A percentile compares a stretch with the other conserved stretches of the same genome.
phyloP scores from a whole-genome alignment of 352 stramenopile genomes.

The Halophytophthora polymorphica region DNA sequence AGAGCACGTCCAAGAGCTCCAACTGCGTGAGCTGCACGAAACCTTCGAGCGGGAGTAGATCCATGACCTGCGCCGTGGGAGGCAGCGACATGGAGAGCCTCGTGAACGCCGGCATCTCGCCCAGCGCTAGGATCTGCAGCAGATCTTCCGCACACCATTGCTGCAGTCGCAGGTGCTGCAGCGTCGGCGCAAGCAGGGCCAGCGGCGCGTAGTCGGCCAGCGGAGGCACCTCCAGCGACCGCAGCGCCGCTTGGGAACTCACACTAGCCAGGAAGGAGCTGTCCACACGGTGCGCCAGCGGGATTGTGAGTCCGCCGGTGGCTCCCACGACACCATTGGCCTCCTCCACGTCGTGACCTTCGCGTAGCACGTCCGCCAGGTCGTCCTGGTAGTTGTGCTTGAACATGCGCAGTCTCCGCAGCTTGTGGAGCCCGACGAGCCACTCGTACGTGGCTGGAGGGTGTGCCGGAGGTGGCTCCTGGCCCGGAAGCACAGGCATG shows the following conservation, averaged over 20 bases:
- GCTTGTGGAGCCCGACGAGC: conserved; percentile 24
- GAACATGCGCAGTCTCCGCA: conserved; percentile 39
- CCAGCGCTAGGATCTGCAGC: conserved; percentile 24
- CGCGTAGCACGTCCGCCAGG: conserved; percentile 24
- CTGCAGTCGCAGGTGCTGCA: conserved; percentile 37
- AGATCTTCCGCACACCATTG: conserved; percentile 43
- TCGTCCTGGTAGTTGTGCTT: conserved; percentile 38
- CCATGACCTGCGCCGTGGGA: conserved; percentile 32
- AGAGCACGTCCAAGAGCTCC: conserved; percentile 49
- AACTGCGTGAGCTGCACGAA: conserved; percentile 41
- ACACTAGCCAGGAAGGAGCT: conserved; percentile 29
- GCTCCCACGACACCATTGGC: conserved; percentile 7
- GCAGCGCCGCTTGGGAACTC: conserved; percentile 22
- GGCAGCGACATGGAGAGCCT: conserved; percentile 38
- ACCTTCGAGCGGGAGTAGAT: conserved; percentile 35
- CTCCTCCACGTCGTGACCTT: conserved; percentile 29
- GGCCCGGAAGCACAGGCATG: not conserved
- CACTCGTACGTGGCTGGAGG: conserved; percentile 21
- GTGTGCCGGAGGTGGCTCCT: conserved; percentile 1
- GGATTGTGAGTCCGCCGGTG: conserved; percentile 26
- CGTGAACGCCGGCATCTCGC: conserved; percentile 24
- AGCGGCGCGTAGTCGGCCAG: conserved; percentile 34
- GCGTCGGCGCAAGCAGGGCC: conserved; percentile 18
- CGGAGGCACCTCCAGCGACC: conserved; percentile 30
- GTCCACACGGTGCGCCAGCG: conserved; percentile 28